Conservation (phyloP, 1,139 yeast genomes). For the Diutina sp. region DNA sequence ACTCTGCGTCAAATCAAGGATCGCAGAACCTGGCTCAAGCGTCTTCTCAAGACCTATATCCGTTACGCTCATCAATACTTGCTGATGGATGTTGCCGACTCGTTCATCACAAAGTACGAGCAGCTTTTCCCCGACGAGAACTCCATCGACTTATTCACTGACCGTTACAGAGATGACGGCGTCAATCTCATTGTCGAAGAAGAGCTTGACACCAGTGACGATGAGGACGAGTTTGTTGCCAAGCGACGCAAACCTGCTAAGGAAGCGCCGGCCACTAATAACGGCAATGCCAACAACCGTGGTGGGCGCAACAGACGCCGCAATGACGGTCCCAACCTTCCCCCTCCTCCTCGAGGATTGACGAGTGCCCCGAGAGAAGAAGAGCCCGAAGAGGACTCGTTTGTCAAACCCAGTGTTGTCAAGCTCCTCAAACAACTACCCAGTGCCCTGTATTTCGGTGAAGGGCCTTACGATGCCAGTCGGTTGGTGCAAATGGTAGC, state of each 20-base stretch:
- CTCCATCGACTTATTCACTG: conserved; percentile 25
- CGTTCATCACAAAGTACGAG: conserved; percentile 54
- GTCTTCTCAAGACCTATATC: conserved; percentile 13
- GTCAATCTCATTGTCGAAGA: conserved; percentile 30
- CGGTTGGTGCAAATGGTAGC: conserved; percentile 30
- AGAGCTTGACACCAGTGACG: conserved; percentile 4
- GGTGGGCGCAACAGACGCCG: neutral
- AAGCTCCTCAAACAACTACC: conserved; percentile 43
- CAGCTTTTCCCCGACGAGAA: conserved; percentile 55
- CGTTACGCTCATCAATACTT: conserved; percentile 30
- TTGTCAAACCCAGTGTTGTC: conserved; percentile 40
- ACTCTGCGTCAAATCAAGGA: conserved; percentile 11
- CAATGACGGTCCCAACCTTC: neutral
- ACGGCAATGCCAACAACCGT: conserved; percentile 1
- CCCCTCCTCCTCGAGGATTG: conserved; percentile 4
- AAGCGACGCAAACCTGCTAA: conserved; percentile 8
- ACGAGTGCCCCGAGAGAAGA: conserved; percentile 4
- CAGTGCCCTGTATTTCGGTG: conserved; percentile 33
- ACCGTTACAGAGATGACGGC: conserved; percentile 30
- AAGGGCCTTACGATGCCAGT: conserved; percentile 25
- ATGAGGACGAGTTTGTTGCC: conserved; percentile 7
- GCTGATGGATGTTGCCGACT: conserved; percentile 53
- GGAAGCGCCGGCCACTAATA: neutral
- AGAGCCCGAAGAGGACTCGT: conserved; percentile 9
- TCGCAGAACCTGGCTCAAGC: conserved; percentile 14